Base-by-base conservation (phyloP, 2,329 filamentous ascomycete species). In the Cladorrhinum sp. region DNA sequence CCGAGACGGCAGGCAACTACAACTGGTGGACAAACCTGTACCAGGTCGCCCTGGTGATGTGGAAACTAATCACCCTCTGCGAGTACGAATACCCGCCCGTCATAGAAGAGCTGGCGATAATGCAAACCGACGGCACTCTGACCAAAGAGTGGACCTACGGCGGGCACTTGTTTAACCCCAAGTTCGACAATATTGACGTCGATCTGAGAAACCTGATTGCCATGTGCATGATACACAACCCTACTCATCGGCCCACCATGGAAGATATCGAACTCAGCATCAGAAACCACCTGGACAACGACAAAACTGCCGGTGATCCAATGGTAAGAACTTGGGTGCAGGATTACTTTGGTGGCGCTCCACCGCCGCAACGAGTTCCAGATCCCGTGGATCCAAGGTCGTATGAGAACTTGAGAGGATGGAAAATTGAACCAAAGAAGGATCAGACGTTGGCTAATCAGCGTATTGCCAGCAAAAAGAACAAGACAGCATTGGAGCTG, bases 31-130 rank as follows among this genome's bases (percentile, higher is more conserved):
- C 59, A 0, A 62, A 62, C 30, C 59, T 64, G 7, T 59, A 64
- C 50, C 59, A 64, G 52, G 33, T 64, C 49, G 59, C 52, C n/a
- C 39, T 60, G 55, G 53, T 60, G 18, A 63, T 62, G 42, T 62
- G 42, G 23, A 30, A 51, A 30, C 65, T 78, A 5, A 65, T 79
- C 16, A 62, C 64, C 2, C 65, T 77, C 16, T 75, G 74, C 60
- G 62, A 73, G 50, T 62, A 69, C 49, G 76, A 78, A 59, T 63
- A 65, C 21, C 70, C 71, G 55, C 67, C 59, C 42, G 70, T 62
- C 2, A 69, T 65, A 58, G 66, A 67, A 55, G 68, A 58, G 18
- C 2, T 50, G 8, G 26, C 14, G 4, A 24, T 55, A 20, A 26
- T 10, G 2, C 14, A 26, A 20, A 56, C 21, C 20, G 49, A 59